Conservation (phyloP, 164 flowering plant genomes). For the Vitis labrusca region DNA sequence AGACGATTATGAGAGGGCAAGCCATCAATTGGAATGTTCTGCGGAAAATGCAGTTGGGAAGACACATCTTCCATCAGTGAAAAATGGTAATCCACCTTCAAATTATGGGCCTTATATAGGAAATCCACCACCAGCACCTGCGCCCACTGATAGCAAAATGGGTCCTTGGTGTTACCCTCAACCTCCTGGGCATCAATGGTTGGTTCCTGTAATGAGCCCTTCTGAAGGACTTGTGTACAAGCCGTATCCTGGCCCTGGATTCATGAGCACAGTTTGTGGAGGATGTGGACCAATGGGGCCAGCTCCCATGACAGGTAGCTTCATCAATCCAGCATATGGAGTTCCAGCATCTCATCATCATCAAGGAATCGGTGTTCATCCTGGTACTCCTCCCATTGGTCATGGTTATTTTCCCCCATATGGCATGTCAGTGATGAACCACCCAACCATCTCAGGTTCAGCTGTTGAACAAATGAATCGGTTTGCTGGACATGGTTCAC, state of each 20-base stretch:
- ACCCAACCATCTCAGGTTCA: conserved; percentile 39
- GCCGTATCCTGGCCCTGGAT: conserved; percentile 71
- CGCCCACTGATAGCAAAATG: conserved; percentile 31
- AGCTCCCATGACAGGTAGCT: conserved; percentile 32
- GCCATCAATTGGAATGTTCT: conserved; percentile 40
- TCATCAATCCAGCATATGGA: conserved; percentile 41
- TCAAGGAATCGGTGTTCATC: conserved; percentile 36
- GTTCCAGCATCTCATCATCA: conserved; percentile 40
- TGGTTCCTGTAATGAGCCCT: conserved; percentile 91
- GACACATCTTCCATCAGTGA: conserved; percentile 37
- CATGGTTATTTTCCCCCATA: conserved; percentile 61
- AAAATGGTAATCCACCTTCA: conserved; percentile 34
- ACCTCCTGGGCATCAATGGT: conserved; percentile 81
- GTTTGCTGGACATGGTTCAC: conserved; percentile 26
- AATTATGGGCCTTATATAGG: conserved; percentile 25
- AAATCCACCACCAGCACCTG: conserved; percentile 25
- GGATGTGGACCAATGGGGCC: conserved; percentile 40
- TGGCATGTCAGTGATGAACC: conserved; percentile 54
- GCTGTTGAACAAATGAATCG: conserved; percentile 48
- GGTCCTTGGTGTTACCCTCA: conserved; percentile 54
- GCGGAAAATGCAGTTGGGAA: conserved; percentile 56
- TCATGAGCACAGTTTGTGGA: conserved; percentile 47
- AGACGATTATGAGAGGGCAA: conserved; percentile 42
- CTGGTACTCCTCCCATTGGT: conserved; percentile 34
- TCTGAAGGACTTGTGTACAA: conserved; percentile 97